Evolutionary conservation across 1,139 yeast species (phyloP).

Genomic region (Taphrina confusa): DNA sequence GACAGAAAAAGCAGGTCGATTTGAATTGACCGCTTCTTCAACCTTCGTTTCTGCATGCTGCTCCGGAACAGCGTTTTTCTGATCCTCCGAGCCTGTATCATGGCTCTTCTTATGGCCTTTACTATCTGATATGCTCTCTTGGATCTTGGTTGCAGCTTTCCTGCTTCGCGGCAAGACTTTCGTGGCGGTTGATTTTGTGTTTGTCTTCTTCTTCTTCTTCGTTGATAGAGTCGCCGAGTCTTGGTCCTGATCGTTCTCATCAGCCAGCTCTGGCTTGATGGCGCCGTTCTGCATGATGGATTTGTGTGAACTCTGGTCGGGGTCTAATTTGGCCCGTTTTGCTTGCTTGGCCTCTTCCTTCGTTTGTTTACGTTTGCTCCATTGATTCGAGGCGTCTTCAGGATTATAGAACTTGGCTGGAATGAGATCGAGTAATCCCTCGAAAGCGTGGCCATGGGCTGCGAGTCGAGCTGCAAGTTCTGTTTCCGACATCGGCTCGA

Average conservation of each 20-base stretch:
- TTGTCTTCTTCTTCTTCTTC: constrained; percentile 8
- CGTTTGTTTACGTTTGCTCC: constrained; percentile 73
- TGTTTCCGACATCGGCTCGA: constrained; percentile 16
- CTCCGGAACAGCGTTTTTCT: too few species aligned
- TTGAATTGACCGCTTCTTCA: too few species aligned
- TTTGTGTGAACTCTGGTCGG: constrained; percentile 48
- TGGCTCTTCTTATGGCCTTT: neutral
- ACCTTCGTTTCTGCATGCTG: too few species aligned
- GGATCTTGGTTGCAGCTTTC: too few species aligned
- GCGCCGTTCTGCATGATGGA: neutral
- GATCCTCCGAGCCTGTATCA: too few species aligned
- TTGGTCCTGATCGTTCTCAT: neutral
- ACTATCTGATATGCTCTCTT: neutral
- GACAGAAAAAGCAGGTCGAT: too few species aligned
- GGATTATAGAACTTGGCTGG: constrained; percentile 92
- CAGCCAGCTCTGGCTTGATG: neutral
- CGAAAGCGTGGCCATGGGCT: constrained; percentile 83
- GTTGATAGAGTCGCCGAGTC: neutral
- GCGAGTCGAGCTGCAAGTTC: constrained; percentile 53
- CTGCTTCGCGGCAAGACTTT: too few species aligned
- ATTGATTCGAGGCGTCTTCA: constrained; percentile 65
- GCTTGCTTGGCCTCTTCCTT: constrained; percentile 65
- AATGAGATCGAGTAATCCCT: constrained; percentile 82
- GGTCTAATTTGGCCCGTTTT: constrained; percentile 74
- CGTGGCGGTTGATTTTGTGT: constrained; percentile 55